Percentiles rank a stretch among this genome's conserved stretches.
Conservation (phyloP, 2,329 filamentous ascomycete genomes). For the Aspergillus nomiae region DNA sequence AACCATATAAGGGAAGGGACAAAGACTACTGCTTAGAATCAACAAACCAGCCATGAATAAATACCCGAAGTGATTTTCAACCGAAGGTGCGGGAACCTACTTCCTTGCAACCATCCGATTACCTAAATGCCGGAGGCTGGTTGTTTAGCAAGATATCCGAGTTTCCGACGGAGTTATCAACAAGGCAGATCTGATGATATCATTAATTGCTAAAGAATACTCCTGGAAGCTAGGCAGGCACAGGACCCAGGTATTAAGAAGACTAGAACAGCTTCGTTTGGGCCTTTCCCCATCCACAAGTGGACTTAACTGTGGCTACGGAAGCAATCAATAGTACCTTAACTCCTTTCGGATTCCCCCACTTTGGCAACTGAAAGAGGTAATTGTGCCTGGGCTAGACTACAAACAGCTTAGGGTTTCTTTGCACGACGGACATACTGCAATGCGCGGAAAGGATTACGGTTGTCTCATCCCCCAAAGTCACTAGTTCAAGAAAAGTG, state of each 20-base stretch:
- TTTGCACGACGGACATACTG: background rate
- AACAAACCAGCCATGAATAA: background rate
- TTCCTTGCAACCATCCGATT: background rate
- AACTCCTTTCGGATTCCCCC: background rate
- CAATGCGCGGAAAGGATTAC: background rate
- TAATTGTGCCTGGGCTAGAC: conserved; percentile 10
- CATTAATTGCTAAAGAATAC: background rate
- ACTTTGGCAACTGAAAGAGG: conserved; percentile 2
- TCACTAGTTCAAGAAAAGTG: background rate
- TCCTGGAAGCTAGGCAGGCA: background rate
- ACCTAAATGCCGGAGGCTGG: conserved; percentile 9
- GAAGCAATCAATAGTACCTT: background rate
- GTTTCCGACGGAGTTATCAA: background rate
- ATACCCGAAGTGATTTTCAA: background rate
- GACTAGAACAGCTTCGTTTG: background rate
- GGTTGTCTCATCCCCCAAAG: conserved; percentile 1
- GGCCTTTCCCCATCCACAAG: background rate
- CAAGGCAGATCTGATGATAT: background rate
- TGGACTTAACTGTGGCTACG: background rate
- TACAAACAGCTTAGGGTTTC: background rate
- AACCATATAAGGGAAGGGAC: background rate
- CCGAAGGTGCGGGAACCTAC: background rate
- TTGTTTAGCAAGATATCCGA: conserved; percentile 13
- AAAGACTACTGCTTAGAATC: background rate
- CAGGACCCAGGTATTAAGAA: background rate